Evolutionary conservation across 176 grass and related monocot species (phyloP).

Genomic region (Zizania latifolia): DNA sequence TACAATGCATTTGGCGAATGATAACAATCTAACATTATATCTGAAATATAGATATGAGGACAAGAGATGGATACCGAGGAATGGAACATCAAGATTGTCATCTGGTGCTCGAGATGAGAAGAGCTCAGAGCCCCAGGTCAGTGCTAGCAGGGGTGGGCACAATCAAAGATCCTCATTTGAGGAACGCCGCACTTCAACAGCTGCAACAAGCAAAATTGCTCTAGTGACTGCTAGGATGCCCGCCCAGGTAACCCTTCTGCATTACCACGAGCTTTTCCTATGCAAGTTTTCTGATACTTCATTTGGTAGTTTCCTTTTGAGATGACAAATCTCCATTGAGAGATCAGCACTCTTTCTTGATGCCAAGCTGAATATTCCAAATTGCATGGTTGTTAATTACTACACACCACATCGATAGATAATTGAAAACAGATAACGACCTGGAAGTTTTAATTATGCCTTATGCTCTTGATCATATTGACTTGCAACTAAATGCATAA

Average conservation of each 20-base stretch:
- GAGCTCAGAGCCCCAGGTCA: conserved; percentile 36
- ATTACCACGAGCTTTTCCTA: background rate
- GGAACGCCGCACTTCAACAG: conserved; percentile 38
- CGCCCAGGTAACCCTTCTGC: conserved; percentile 41
- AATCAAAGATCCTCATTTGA: conserved; percentile 60
- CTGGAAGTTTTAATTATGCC: background rate
- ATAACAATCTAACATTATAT: background rate
- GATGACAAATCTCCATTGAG: background rate
- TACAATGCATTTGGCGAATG: background rate
- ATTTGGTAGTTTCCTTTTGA: conserved; percentile 3
- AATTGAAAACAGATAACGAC: background rate
- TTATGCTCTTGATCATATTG: background rate
- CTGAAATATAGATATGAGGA: conserved; percentile 80
- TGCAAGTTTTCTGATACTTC: background rate
- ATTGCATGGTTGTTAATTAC: background rate
- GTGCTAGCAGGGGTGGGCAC: conserved; percentile 36
- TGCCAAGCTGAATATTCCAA: background rate
- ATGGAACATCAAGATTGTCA: conserved; percentile 45
- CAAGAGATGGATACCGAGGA: conserved; percentile 88
- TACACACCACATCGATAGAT: background rate
- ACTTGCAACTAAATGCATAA: background rate
- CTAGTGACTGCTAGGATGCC: conserved; percentile 49
- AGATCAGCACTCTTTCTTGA: background rate
- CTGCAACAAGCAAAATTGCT: conserved; percentile 40
- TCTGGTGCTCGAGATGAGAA: conserved; percentile 51